Evolutionary conservation across 805 yeast genomes (phyloP).

Genomic region (Jamesozyma spencerorum): DNA sequence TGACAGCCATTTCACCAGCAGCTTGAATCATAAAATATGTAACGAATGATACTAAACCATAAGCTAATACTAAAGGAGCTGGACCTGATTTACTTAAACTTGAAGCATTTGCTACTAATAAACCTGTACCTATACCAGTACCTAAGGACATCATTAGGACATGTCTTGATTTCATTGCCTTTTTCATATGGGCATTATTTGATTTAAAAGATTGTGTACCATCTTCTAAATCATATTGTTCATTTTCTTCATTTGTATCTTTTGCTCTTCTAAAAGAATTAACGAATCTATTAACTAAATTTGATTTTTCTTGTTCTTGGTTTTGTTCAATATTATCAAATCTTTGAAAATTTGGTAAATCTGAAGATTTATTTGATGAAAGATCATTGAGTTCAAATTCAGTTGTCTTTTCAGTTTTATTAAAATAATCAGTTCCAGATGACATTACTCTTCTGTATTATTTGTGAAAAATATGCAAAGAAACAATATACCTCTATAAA

Average conservation of each 20-base stretch:
- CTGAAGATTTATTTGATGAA: conserved; percentile 1
- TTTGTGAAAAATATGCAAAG: no score
- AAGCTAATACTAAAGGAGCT: conserved; percentile 42
- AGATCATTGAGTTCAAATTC: conserved; percentile 2
- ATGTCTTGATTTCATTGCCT: conserved; percentile 34
- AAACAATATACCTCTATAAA: no score
- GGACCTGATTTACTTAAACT: conserved; percentile 40
- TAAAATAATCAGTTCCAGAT: no score
- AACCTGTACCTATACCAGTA: conserved; percentile 75
- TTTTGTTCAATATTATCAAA: neutral
- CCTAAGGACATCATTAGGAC: conserved; percentile 72
- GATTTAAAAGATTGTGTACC: conserved; percentile 11
- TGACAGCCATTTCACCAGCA: conserved; percentile 36
- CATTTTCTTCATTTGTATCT: neutral
- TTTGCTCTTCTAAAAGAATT: conserved; percentile 22
- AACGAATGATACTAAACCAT: conserved; percentile 47
- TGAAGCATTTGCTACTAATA: conserved; percentile 47
- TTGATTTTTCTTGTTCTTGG: neutral
- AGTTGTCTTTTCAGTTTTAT: conserved; percentile 5
- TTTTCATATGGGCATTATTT: conserved; percentile 11
- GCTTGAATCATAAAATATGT: conserved; percentile 50
- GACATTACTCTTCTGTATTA: no score
- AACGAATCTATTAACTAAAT: conserved; percentile 8
- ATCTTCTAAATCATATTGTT: conserved; percentile 14
- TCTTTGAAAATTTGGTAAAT: conserved; percentile 2